phyloP scores from a whole-genome alignment of 2,329 filamentous ascomycete species.

The Meredithiella fracta region DNA sequence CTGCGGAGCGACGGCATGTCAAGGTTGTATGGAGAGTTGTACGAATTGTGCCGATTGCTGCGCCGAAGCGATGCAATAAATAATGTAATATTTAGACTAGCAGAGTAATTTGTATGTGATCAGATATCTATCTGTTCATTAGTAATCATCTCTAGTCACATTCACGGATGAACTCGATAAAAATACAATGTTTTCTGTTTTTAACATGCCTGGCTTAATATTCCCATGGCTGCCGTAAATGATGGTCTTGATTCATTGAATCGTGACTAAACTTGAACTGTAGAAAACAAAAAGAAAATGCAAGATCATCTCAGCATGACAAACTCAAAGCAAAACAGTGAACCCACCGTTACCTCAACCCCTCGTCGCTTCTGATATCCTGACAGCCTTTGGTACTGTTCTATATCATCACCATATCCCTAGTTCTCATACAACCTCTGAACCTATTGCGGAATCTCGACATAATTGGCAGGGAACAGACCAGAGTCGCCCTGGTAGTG shows the following conservation, averaged over 20 bases:
- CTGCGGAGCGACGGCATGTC: background rate
- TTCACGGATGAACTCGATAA: background rate
- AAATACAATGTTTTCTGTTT: too few relatives aligned
- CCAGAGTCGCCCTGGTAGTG: slow-evolving; percentile 64
- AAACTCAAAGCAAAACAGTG: slow-evolving; percentile 9
- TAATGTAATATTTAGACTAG: background rate
- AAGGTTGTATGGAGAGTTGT: background rate
- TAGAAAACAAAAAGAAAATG: slow-evolving; percentile 12
- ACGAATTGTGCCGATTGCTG: slow-evolving; percentile 1
- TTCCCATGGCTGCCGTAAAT: background rate
- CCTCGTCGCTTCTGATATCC: background rate
- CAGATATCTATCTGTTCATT: background rate
- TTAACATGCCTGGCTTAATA: too few relatives aligned
- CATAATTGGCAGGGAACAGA: slow-evolving; percentile 67
- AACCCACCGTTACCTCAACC: background rate
- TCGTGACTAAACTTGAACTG: background rate
- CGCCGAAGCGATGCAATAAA: slow-evolving; percentile 1
- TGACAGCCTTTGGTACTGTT: background rate
- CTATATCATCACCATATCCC: background rate
- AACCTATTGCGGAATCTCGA: slow-evolving; percentile 30
- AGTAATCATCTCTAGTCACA: background rate
- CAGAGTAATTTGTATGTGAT: background rate
- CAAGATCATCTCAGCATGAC: background rate
- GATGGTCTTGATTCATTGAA: background rate
- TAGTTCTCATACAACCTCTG: background rate